phyloP scores from a whole-genome alignment of 2,329 filamentous ascomycete genomes.

The Epichloe typhina region DNA sequence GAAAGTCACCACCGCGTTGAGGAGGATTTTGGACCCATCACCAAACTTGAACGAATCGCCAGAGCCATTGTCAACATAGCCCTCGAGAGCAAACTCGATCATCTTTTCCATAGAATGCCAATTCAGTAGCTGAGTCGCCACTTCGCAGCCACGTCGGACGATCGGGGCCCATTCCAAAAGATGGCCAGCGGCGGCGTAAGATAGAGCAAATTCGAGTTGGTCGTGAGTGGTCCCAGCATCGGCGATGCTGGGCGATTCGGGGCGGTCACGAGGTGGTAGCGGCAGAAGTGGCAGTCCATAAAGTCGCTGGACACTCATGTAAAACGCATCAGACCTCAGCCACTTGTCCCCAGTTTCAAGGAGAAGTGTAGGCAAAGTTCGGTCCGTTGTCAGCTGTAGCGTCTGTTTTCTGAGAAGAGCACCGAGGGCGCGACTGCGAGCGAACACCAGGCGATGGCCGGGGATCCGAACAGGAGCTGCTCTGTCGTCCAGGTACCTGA shows the following conservation, averaged over 20 bases:
- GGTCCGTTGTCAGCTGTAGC: constrained; percentile 17
- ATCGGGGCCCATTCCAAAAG: constrained; percentile 43
- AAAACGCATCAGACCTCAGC: constrained; percentile 42
- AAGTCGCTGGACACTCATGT: constrained; percentile 41
- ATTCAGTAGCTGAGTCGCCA: constrained; percentile 42
- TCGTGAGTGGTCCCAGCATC: constrained; percentile 27
- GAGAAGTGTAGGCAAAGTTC: constrained; percentile 17
- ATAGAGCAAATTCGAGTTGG: constrained; percentile 42
- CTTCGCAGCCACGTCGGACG: constrained; percentile 42
- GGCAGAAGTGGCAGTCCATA: constrained; percentile 40
- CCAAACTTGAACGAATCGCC: constrained; percentile 37
- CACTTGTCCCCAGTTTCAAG: constrained; percentile 39
- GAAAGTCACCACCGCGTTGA: constrained; percentile 44
- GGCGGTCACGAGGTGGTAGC: constrained; percentile 15
- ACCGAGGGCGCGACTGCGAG: constrained; percentile 30
- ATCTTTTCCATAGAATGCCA: constrained; percentile 51
- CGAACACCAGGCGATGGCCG: constrained; percentile 42
- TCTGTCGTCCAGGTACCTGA: constrained; percentile 28
- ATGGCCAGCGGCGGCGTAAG: constrained; percentile 50
- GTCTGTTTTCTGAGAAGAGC: constrained; percentile 14
- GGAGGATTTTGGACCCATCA: constrained; percentile 38
- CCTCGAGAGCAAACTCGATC: constrained; percentile 43
- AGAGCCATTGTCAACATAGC: constrained; percentile 20
- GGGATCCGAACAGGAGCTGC: constrained; percentile 29
- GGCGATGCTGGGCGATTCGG: constrained; percentile 18